Evolutionary conservation across 257 asterid genomes (phyloP), one percentile per base, ranked within the genome.

Genomic region (Ophiorrhiza pumila): DNA sequence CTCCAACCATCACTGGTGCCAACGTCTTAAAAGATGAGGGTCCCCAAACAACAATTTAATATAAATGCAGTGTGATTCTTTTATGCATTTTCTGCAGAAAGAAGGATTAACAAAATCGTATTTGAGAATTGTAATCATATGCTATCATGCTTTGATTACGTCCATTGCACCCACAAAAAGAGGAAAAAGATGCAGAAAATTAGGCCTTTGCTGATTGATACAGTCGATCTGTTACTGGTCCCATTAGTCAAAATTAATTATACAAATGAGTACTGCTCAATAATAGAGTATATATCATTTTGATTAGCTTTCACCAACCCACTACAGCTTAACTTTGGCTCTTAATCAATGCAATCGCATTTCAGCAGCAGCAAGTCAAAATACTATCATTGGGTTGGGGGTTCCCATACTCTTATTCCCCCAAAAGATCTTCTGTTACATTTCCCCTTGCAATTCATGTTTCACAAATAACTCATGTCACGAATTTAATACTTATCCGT

Each of bases 1-100:
- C n/a, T n/a, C n/a, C 80, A 71, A 53, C 71, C 61, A 74, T 72
- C 60, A 75, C 45, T 50, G 78, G 70, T 76, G 80, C 84, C 86
- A 79, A 65, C 85, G 68, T 65, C 62, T 77, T 76, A 60, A 59
- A 77, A 64, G 79, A 67, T 60, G 61, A 79, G 87, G 82, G 83
- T 47, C 78, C 86, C 75, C 17, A 73, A 77, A 65, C 74, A 72
- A 22, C 76, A 74, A 77, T 69, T 65, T 55, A 62, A 4, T 67
- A 60, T 80, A 64, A 82, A 61, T 74, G 83, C 82, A 58, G 62
- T n/a, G 31, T 12, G 49, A 45, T 47, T 31, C 23, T 65, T 46
- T 55, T 52, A 61, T 39, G 60, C 62, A 69, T 2, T 62, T 41
- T 42, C 60, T 53, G 13, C 23, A 63, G 35, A 55, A 71, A 55